Percentiles rank a stretch among this genome's conserved stretches.
phyloP scores from a whole-genome alignment of 1,284 basidiomycete species.

The Ustilago crameri region DNA sequence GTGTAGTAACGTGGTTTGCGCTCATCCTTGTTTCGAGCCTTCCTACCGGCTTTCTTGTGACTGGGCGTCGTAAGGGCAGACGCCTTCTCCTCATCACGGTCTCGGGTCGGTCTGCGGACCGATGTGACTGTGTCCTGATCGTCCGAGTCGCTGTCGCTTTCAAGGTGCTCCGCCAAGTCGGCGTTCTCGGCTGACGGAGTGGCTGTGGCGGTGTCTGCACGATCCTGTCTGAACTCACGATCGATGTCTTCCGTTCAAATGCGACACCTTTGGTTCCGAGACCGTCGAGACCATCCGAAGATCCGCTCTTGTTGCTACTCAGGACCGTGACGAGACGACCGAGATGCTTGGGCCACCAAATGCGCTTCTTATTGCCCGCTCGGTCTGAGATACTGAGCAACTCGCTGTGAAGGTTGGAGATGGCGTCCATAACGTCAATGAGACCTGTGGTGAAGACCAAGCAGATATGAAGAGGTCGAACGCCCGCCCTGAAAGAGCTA shows the following conservation, averaged over 20 bases:
- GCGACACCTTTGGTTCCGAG: constrained; percentile 25
- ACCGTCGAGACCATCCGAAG: constrained; percentile 28
- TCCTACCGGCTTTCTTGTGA: constrained; percentile 1
- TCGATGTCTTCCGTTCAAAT: constrained; percentile 42
- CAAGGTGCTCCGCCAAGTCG: constrained; percentile 16
- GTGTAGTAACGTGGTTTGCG: constrained; percentile 53
- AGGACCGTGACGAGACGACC: constrained; percentile 69
- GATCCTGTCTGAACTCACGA: constrained; percentile 32
- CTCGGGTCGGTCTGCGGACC: background rate
- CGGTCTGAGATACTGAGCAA: constrained; percentile 70
- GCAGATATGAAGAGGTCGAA: constrained; percentile 71
- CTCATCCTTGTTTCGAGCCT: background rate
- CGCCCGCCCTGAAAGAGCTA: constrained; percentile 54
- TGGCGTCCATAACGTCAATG: constrained; percentile 70
- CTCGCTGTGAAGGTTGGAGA: constrained; percentile 71
- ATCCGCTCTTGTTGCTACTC: constrained; percentile 35
- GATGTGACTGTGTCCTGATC: constrained; percentile 5
- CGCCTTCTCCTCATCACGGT: constrained; percentile 34
- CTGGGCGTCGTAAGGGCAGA: background rate
- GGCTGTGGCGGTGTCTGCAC: constrained; percentile 16
- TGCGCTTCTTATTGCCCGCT: constrained; percentile 68
- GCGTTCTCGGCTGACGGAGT: background rate
- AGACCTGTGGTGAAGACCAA: constrained; percentile 72
- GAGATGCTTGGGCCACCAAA: constrained; percentile 73
- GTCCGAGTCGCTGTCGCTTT: constrained; percentile 19